Conservation (phyloP, 192 early-diverging fungal species). For the Chytriomyces sp. region DNA sequence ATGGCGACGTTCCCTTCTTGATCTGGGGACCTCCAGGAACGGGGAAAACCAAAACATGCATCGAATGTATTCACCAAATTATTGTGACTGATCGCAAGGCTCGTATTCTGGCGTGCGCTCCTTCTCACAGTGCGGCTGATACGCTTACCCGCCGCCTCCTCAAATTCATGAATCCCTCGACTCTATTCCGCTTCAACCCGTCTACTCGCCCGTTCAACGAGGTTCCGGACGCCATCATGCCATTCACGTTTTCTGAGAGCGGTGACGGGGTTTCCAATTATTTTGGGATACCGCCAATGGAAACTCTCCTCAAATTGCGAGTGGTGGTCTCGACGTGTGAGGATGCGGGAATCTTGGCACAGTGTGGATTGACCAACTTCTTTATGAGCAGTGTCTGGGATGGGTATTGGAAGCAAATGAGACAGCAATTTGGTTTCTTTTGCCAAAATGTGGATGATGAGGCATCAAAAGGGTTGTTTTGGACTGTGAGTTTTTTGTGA, state of each 20-base stretch:
- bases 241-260: slow-evolving; percentile 42
- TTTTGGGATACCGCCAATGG: slow-evolving; percentile 50
- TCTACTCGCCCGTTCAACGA: slow-evolving; percentile 47
- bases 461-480: background rate
- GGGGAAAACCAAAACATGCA: slow-evolving; percentile 60
- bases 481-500: slow-evolving; percentile 21
- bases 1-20: slow-evolving; percentile 39
- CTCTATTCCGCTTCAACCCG: slow-evolving; percentile 50
- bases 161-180: slow-evolving; percentile 35
- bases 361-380: slow-evolving; percentile 45
- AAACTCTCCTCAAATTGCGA: slow-evolving; percentile 36
- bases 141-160: slow-evolving; percentile 53
- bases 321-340: slow-evolving; percentile 58
- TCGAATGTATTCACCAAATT: slow-evolving; percentile 53
- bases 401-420: background rate
- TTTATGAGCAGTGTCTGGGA: background rate
- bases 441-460: background rate
- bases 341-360: slow-evolving; percentile 51
- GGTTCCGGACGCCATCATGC: slow-evolving; percentile 45
- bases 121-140: slow-evolving; percentile 56
- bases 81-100: slow-evolving; percentile 37
- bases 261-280: background rate
- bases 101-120: slow-evolving; percentile 56
- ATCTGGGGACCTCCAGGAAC: slow-evolving; percentile 48
- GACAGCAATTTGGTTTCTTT: background rate